Evolutionary conservation across 208 protist genomes (phyloP), one percentile per base, ranked within the genome.

Genomic region (Naegleria lovaniensis): DNA sequence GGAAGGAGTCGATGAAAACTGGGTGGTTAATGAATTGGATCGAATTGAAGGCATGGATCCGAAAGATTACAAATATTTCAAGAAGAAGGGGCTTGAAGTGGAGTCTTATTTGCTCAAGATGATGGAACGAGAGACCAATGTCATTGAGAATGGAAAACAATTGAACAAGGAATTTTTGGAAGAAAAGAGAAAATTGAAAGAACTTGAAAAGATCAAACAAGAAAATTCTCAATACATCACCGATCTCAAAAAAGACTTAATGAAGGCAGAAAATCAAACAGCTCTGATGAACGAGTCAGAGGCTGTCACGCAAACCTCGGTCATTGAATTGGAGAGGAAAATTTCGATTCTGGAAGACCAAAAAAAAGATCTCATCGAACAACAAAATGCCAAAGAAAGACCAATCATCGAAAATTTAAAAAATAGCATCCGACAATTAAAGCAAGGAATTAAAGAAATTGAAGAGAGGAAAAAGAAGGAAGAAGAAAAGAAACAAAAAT

Each of bases 241-340:
- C 2, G 85, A 88, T 58, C n/a, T 88, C 4, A 88, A 88, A 88
- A 48, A 38, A 88, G 85, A 88, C 38, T 58, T 88, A 39, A 48
- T 88, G 22, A 88, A 88, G 40, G 19, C 85, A 39, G 85, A 88
- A 58, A 88, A 88, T 39, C 85, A 88, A 88, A 29, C 33, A 58
- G 85, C 85, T 13, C 40, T 88, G 0, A 58, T 33, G 19, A 51
- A 88, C n/a, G 85, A 88, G 58, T 29, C 41, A 9, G 85, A 88
- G n/a, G 33, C 85, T 38, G 22, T 58, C 11, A 29, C 25, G 0
- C 85, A 88, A 36, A 88, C 22, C 13, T 58, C 39, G 4, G 43
- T 88, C 13, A 88, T 52, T 38, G 85, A 88, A 36, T 5, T 39
- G 13, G 85, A 88, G 22, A 88, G 85, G 33, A 88, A 88, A 39